Evolutionary conservation across 768 basidiomycete genomes (phyloP), one percentile per base, ranked within the genome.

Genomic region (Leccinellum luteum): DNA sequence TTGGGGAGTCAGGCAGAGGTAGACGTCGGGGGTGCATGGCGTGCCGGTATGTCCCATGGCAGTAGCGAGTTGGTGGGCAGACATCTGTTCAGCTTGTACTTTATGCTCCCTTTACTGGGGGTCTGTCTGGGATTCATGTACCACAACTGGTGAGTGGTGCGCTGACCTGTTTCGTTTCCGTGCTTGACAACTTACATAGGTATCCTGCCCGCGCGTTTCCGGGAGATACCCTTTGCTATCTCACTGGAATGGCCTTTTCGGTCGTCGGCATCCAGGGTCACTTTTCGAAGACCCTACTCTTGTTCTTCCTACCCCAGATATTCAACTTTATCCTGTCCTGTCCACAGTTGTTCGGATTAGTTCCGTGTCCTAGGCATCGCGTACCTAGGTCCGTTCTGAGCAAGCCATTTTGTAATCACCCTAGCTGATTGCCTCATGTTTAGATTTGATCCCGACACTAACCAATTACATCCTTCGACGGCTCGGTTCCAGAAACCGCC

Each of bases 181-280:
- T 9, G 15, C 47, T 41, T 48, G 32, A 44, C 49, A 25, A 48
- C 51, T 51, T 66, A 23, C n/a, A 44, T 9, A 98, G 96, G 94
- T 98, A 96, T 70, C 97, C 97, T 6, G 94, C 97, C 10, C 82
- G 89, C 21, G 93, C 84, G 0, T 99, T 98, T 69, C 91, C 94
- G 0, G 97, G 97, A 3, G 97, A 99, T 71, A 99, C 97, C 4
- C 81, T 99, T 30, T 99, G 97, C 73, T 99, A 99, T 75, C 86
- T 98, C 41, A 85, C 94, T 0, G 97, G 97, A 58, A 99, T 99
- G 97, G 93, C 97, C 4, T 98, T 99, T 70, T 89, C 97, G 1
- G 95, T 97, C 9, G 94, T 96, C 31, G 95, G 94, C 23, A 98
- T 99, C 60, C 92, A 97, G 67, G 94, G 90, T 0, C 97, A 99